Evolutionary conservation across 495 filamentous ascomycete genomes (phyloP), one percentile per base, ranked within the genome.

Genomic region (Penicillium herquei): DNA sequence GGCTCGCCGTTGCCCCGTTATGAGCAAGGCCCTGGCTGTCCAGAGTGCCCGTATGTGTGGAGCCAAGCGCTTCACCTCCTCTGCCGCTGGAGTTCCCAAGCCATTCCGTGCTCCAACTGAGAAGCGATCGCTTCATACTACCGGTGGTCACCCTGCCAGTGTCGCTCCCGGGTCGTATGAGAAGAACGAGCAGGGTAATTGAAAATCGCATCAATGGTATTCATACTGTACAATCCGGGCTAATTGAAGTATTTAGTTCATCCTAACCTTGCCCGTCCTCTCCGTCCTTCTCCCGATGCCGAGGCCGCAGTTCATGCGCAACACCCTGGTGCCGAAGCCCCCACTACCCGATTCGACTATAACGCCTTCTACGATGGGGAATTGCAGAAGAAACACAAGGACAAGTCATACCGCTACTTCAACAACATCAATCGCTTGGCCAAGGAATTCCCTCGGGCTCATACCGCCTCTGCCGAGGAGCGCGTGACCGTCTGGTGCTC

Each of bases 391-490:
- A 98, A 98, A 75, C 95, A 96, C 83, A 92, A 96, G 79, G 95
- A 98, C 80, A 97, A 96, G 78, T 96, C 91, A 37, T 98, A 98
- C 78, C 90, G 94, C 63, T 98, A 98, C 79, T 98, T 98, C 84
- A 98, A 98, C 80, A 98, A 98, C 79, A 98, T 98, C 85, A 98
- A 98, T 69, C 90, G 94, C 18, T 80, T 98, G 54, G 94, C 95
- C 53, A 87, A 95, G 75, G 90, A 98, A 57, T 98, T 98, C 65
- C 94, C 94, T 18, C 89, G 88, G 39, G 94, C 94, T 14, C 94
- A 98, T 70, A 94, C 94, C 75, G 81, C 91, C 12, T 86, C 78
- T 43, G 82, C 82, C 62, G 88, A 96, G 58, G 89, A 96, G 58
- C 83, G 84, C n/a, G 94, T 98, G 49, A 96, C 92, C 4, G 93